Conservation (phyloP, 768 basidiomycete genomes). For the Termitomyces sp. region DNA sequence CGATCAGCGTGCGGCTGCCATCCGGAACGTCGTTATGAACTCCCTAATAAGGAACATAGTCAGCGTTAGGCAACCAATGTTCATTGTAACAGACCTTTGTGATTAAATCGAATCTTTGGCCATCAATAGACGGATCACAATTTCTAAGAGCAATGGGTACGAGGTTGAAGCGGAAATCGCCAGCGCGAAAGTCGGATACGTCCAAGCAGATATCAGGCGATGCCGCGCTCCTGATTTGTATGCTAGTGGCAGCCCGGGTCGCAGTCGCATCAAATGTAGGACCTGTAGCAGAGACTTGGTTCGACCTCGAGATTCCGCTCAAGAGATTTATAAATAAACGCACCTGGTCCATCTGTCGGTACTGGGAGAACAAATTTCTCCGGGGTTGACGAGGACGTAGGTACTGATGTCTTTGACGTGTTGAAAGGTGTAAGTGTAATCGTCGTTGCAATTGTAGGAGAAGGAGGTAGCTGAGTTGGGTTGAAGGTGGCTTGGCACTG, state of each 20-base stretch:
- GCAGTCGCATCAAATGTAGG: constrained; percentile 20
- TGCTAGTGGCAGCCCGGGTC: constrained; percentile 17
- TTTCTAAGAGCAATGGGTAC: constrained; percentile 22
- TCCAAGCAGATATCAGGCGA: constrained; percentile 23
- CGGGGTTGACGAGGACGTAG: neutral
- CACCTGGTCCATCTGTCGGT: constrained; percentile 16
- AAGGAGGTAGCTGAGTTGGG: neutral
- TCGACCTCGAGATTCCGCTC: neutral
- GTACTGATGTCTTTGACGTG: neutral
- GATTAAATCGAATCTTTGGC: constrained; percentile 28
- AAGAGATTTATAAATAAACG: neutral
- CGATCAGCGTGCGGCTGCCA: constrained; percentile 17
- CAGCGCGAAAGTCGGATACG: constrained; percentile 26
- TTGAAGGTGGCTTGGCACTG: neutral
- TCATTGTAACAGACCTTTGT: constrained; percentile 14
- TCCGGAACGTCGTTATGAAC: neutral
- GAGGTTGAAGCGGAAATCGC: constrained; percentile 26
- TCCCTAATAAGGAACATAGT: neutral
- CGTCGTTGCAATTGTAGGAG: neutral
- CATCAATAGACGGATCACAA: constrained; percentile 20
- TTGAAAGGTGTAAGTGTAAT: too few relatives aligned
- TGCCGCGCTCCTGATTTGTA: constrained; percentile 16
- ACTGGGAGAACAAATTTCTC: constrained; percentile 16
- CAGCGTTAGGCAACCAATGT: neutral
- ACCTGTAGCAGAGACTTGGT: constrained; percentile 1